A percentile compares a stretch with the other conserved stretches of the same genome.
phyloP scores from a whole-genome alignment of 1,284 basidiomycete genomes.

The Uromyces viciae-fabae region DNA sequence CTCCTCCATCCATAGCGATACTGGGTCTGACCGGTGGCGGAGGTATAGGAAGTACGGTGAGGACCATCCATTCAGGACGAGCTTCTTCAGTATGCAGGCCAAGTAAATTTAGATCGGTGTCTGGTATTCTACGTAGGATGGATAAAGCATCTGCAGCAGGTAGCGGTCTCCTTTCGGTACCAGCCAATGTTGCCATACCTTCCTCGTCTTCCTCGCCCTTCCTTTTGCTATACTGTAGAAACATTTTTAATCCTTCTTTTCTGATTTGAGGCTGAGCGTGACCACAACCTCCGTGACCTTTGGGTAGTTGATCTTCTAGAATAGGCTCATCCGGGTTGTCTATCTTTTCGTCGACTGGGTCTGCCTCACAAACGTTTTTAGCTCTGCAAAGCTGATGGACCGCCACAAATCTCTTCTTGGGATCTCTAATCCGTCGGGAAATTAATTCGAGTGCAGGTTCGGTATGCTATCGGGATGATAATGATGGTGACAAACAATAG shows the following conservation, averaged over 20 bases:
- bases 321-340: slow-evolving; percentile 71
- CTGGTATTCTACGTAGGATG: slow-evolving; percentile 86
- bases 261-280: slow-evolving; percentile 83
- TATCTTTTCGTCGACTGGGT: slow-evolving; percentile 59
- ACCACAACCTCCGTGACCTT: slow-evolving; percentile 92
- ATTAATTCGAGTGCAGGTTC: slow-evolving; percentile 77
- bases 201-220: slow-evolving; percentile 80
- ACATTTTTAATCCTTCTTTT: slow-evolving; percentile 92
- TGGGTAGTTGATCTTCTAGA: slow-evolving; percentile 62
- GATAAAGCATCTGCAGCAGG: slow-evolving; percentile 85
- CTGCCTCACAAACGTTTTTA: slow-evolving; percentile 78
- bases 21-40: slow-evolving; percentile 97
- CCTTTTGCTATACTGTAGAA: slow-evolving; percentile 88
- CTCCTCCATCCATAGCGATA: slow-evolving; percentile 91
- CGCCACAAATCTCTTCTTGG: slow-evolving; percentile 79
- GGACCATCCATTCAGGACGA: slow-evolving; percentile 98
- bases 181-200: slow-evolving; percentile 56
- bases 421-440: slow-evolving; percentile 76
- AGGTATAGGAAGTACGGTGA: slow-evolving; percentile 94
- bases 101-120: slow-evolving; percentile 81
- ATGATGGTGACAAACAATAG: too few relatives aligned
- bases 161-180: slow-evolving; percentile 84
- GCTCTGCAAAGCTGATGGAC: slow-evolving; percentile 81
- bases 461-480: slow-evolving; percentile 61
- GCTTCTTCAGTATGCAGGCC: slow-evolving; percentile 94